Percentiles rank a stretch among this genome's conserved stretches.
Conservation (phyloP, 768 basidiomycete species). For the Vishniacozyma victoriae region DNA sequence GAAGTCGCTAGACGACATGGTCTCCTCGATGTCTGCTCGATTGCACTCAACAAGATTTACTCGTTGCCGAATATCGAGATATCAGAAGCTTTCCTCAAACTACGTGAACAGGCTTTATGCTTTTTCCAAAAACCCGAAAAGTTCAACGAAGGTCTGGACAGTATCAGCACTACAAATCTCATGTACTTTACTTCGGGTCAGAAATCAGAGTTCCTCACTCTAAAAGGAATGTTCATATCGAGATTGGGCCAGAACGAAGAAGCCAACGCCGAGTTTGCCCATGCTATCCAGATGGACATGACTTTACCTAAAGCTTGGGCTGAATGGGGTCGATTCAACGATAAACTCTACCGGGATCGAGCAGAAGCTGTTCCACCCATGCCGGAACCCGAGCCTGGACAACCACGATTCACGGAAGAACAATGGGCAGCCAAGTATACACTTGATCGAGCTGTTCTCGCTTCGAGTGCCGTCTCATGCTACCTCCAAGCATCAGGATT, state of each 20-base stretch:
- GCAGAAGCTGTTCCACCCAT: conserved; percentile 49
- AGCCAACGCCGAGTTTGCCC: conserved; percentile 83
- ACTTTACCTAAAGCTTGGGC: conserved; percentile 94
- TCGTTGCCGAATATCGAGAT: conserved; percentile 99
- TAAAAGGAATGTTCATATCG: conserved; percentile 98
- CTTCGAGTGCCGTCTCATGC: conserved; percentile 88
- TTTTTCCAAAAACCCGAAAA: conserved; percentile 95
- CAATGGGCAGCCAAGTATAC: conserved; percentile 34
- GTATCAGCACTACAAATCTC: conserved; percentile 98
- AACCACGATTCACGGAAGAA: conserved; percentile 35
- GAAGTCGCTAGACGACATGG: conserved; percentile 97
- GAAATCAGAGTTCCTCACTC: conserved; percentile 96
- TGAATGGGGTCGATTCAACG: conserved; percentile 93
- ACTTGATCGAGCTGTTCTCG: conserved; percentile 52
- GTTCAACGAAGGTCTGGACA: conserved; percentile 87
- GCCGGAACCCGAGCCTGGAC: conserved; percentile 42
- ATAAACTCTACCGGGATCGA: conserved; percentile 83
- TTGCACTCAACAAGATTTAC: conserved; percentile 92
- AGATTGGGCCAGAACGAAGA: conserved; percentile 79
- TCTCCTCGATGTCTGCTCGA: conserved; percentile 90
- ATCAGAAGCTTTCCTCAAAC: conserved; percentile 96
- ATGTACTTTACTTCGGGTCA: conserved; percentile 92
- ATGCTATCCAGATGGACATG: conserved; percentile 95
- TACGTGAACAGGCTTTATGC: conserved; percentile 95
- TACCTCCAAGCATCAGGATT: conserved; percentile 95